Evolutionary conservation across 2,329 filamentous ascomycete genomes (phyloP), one percentile per base, ranked within the genome.

Genomic region (Botrytis fragariae): DNA sequence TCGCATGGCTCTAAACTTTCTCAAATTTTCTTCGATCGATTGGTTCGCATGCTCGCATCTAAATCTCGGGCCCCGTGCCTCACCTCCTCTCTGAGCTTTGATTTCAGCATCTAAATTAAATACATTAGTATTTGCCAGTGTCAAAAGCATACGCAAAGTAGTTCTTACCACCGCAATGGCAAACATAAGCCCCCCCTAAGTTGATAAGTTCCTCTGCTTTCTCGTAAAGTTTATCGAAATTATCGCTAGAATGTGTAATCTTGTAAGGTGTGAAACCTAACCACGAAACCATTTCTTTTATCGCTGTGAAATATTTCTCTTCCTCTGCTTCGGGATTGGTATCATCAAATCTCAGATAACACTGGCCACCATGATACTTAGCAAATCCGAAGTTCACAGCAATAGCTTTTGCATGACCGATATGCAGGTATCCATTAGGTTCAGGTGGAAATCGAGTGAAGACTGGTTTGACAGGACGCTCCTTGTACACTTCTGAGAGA

Each of bases 311-410:
- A 83, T 95, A 98, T 74, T 91, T 87, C 83, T 97, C 93, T 81
- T 98, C 93, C 82, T 98, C 96, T 65, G 93, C 93, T 76, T 95
- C 93, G 1, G 96, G 96, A 82, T 98, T 98, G 22, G 96, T 98
- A 79, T 98, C 96, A 81, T 98, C 96, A 82, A 93, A 97, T 79
- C 95, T 88, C 75, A 94, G 83, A 79, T 92, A 91, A 82, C 90
- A 92, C 39, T 79, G 75, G 76, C 95, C 95, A 51, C 92, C 92
- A 81, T 97, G 93, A 80, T 91, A 90, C 80, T 89, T 90, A 22
- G 96, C 95, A 81, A 98, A 98, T 10, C 95, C 95, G 83, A 98
- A 98, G 84, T 98, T 98, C 82, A 98, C 90, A 0, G 94, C 92
- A 82, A 98, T 98, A 35, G 96, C 95, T 85, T 98, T 98, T 77